A percentile compares a stretch with the other conserved stretches of the same genome.
Evolutionary conservation across 2,329 filamentous ascomycete genomes (phyloP).

Genomic region (Aspergillus awamori): DNA sequence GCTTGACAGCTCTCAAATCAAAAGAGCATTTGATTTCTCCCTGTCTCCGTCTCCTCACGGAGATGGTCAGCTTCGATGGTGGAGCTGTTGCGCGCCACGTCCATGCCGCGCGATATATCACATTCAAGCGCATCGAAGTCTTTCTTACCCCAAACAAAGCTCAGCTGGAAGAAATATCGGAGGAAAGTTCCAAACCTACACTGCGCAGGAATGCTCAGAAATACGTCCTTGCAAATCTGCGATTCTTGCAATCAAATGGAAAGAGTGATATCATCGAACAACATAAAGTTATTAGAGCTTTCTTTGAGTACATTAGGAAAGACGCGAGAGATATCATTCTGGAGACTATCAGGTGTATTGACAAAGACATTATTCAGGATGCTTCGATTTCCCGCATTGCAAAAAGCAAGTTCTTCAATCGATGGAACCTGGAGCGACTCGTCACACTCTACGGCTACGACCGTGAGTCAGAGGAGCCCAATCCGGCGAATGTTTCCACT

Average conservation of each 20-base stretch:
- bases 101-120: constrained; percentile 76
- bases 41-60: constrained; percentile 79
- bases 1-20: constrained; percentile 75
- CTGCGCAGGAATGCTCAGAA: constrained; percentile 80
- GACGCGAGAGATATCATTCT: constrained; percentile 75
- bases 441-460: constrained; percentile 68
- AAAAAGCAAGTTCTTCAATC: constrained; percentile 76
- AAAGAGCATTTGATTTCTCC: constrained; percentile 91
- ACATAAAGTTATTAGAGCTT: constrained; percentile 65
- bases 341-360: constrained; percentile 73
- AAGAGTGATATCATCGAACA: constrained; percentile 84
- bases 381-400: constrained; percentile 69
- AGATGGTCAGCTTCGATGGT: constrained; percentile 83
- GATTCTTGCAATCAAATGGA: constrained; percentile 72
- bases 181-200: constrained; percentile 72
- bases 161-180: constrained; percentile 56
- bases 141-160: constrained; percentile 73
- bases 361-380: constrained; percentile 73
- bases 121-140: constrained; percentile 76
- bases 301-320: constrained; percentile 76
- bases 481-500: constrained; percentile 55
- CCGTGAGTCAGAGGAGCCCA: constrained; percentile 49
- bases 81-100: constrained; percentile 76
- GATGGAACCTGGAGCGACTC: constrained; percentile 71
- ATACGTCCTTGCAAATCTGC: constrained; percentile 78